Percentiles rank a stretch among this genome's conserved stretches.
phyloP scores from a whole-genome alignment of 805 yeast genomes.

The Kodamaea leandrae region DNA sequence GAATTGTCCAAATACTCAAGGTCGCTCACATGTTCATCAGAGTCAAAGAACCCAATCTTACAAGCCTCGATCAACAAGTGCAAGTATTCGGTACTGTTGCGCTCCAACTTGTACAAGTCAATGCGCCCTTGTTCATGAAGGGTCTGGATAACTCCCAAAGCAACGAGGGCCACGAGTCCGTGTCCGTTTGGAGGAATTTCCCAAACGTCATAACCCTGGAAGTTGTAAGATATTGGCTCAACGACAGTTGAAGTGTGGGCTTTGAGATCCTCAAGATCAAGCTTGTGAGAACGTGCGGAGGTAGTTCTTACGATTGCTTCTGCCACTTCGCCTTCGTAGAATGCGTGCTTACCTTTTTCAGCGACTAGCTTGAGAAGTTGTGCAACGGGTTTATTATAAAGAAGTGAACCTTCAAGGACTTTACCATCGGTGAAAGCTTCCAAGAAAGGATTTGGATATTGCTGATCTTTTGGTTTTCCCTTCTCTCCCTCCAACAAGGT shows the following conservation, averaged over 20 bases:
- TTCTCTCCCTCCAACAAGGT: conserved; percentile 19
- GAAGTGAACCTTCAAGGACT: conserved; percentile 51
- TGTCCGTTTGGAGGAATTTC: conserved; percentile 87
- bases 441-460: conserved; percentile 28
- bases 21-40: conserved; percentile 72
- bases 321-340: conserved; percentile 70
- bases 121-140: conserved; percentile 45
- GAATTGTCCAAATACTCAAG: conserved; percentile 39
- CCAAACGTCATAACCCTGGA: conserved; percentile 58
- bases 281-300: conserved; percentile 51
- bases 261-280: conserved; percentile 54
- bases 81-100: conserved; percentile 68
- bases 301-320: conserved; percentile 58
- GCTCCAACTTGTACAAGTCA: conserved; percentile 45
- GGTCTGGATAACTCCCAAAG: conserved; percentile 62
- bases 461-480: conserved; percentile 37
- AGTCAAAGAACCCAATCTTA: conserved; percentile 70
- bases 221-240: conserved; percentile 57
- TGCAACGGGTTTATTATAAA: conserved; percentile 53
- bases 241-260: conserved; percentile 60
- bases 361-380: conserved; percentile 51
- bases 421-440: conserved; percentile 26
- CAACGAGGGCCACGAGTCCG: conserved; percentile 71
- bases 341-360: conserved; percentile 58
- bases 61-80: conserved; percentile 70